Conservation (phyloP, 164 flowering plant genomes). For the Nelumbo lutea region DNA sequence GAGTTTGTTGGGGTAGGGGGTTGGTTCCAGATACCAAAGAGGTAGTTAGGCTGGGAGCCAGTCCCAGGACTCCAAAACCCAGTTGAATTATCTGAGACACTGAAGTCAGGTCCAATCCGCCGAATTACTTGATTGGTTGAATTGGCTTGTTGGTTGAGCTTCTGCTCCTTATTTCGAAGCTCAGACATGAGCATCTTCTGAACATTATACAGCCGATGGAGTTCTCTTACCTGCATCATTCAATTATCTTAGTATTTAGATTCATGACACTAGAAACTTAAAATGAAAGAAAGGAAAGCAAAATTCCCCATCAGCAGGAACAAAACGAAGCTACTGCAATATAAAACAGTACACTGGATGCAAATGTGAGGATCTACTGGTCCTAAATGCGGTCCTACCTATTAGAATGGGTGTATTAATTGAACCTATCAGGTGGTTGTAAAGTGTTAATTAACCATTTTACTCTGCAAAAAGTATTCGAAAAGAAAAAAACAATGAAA, state of each 20-base stretch:
- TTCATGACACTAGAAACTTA: neutral
- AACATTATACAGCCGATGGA: conserved; percentile 59
- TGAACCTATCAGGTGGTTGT: no score
- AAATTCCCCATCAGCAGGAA: neutral
- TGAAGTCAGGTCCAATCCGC: neutral
- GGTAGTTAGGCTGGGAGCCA: conserved; percentile 17
- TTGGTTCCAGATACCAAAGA: conserved; percentile 12
- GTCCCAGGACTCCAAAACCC: conserved; percentile 19
- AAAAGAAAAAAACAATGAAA: no score
- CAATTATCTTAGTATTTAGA: neutral
- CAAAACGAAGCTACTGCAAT: neutral
- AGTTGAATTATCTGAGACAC: conserved; percentile 13
- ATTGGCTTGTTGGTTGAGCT: neutral
- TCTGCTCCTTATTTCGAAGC: conserved; percentile 24
- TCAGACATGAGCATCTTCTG: conserved; percentile 63
- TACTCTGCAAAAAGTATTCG: no score
- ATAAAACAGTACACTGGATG: neutral
- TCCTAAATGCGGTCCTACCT: no score
- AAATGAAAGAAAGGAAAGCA: neutral
- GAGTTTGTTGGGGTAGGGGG: conserved; percentile 9
- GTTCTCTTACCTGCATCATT: conserved; percentile 57
- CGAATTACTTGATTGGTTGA: conserved; percentile 3
- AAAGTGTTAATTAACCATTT: no score
- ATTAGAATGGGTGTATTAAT: no score
- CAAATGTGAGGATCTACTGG: no score